Evolutionary conservation across 306 rosid genomes (phyloP).

Genomic region (Ormosia semicastrata): DNA sequence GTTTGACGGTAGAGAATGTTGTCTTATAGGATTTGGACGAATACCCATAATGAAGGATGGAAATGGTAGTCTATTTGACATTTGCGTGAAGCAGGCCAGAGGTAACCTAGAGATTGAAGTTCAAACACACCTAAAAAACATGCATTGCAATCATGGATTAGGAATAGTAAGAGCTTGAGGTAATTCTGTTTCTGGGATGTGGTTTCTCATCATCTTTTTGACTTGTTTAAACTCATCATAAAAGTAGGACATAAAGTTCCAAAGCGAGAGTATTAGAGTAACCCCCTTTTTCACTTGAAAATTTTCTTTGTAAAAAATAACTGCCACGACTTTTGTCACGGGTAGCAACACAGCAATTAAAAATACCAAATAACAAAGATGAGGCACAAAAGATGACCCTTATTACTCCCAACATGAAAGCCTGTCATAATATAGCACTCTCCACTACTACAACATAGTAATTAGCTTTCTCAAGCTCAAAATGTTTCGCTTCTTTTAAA

Average conservation of each 20-base stretch:
- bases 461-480: conserved; percentile 39
- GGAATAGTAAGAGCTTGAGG: neutral
- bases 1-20: too few species aligned
- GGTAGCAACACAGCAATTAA: conserved; percentile 61
- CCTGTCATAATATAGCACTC: conserved; percentile 62
- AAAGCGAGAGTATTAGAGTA: conserved; percentile 53
- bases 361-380: conserved; percentile 57
- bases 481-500: conserved; percentile 61
- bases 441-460: conserved; percentile 53
- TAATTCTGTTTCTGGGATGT: neutral
- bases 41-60: too few species aligned
- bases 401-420: conserved; percentile 66
- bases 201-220: conserved; percentile 11
- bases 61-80: too few species aligned
- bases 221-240: too few species aligned
- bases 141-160: conserved; percentile 4
- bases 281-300: conserved; percentile 64
- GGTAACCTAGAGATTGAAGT: neutral
- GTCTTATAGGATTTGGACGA: too few species aligned
- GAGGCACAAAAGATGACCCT: conserved; percentile 72
- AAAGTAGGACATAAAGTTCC: conserved; percentile 74
- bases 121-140: neutral
- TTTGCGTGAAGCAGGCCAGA: too few species aligned
- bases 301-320: conserved; percentile 57
- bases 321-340: conserved; percentile 55